A percentile compares a stretch with the other conserved stretches of the same genome.
These are phyloP conservation scores for Solanum pinnatisectum DNA, from an alignment of 257 asterid genomes.

Conservation along the genomic window DNA sequence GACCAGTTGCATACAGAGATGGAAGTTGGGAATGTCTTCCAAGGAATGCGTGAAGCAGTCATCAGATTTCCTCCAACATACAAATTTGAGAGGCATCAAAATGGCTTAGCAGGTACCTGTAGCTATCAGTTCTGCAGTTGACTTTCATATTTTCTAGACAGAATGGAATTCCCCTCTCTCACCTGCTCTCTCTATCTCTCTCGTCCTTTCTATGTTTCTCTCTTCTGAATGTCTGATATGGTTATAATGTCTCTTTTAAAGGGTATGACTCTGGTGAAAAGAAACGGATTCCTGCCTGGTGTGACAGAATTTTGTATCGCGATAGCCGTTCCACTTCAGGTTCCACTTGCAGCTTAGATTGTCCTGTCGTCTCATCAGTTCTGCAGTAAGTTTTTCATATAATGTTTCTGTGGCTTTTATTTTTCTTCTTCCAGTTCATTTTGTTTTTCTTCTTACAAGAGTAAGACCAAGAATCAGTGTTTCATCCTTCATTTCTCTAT, in stretches of 20 bases:
- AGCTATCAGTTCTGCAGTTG: not conserved
- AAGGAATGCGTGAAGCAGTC: conserved; percentile 97
- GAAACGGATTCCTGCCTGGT: conserved; percentile 99
- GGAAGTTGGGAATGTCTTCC: conserved; percentile 91
- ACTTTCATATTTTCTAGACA: not conserved
- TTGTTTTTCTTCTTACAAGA: not conserved
- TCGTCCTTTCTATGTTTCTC: not conserved
- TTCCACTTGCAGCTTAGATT: conserved; percentile 75
- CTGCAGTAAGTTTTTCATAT: conserved; percentile 51
- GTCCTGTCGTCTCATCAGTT: conserved; percentile 76
- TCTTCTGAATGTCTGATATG: conserved; percentile 8
- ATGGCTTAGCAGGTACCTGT: conserved; percentile 83
- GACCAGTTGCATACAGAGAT: conserved; percentile 89
- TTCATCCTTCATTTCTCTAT: not conserved
- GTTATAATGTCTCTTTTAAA: conserved; percentile 16
- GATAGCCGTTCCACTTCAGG: conserved; percentile 66
- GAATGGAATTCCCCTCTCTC: not conserved
- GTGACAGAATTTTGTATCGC: conserved; percentile 91
- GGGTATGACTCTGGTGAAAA: conserved; percentile 99
- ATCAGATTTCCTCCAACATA: conserved; percentile 92
- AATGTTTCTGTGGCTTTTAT: not conserved
- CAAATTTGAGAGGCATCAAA: conserved; percentile 84
- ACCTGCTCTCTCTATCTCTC: not conserved
- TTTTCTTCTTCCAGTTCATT: not conserved
- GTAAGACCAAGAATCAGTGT: not conserved